Conservation (phyloP, 2,329 filamentous ascomycete species). For the Cordyceps cateniannulata region DNA sequence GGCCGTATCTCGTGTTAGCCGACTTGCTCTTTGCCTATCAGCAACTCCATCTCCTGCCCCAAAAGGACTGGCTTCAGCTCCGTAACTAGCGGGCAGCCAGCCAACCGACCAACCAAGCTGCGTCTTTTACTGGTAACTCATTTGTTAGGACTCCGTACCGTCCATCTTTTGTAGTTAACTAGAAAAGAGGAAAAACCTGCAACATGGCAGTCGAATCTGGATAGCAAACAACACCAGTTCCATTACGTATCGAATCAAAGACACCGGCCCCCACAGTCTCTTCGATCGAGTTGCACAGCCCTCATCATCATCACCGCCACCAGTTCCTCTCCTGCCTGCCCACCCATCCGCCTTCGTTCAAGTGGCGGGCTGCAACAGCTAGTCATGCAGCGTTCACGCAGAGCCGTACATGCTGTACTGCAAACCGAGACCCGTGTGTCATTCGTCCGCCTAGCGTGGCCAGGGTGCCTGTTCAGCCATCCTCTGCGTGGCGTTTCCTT, state of each 20-base stretch:
- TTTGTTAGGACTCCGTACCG: too few species aligned
- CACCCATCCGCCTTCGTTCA: too few species aligned
- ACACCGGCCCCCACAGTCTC: neutral
- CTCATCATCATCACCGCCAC: neutral
- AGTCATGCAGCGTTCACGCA: neutral
- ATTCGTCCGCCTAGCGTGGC: slow-evolving; percentile 1
- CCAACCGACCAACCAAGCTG: neutral
- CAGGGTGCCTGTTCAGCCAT: neutral
- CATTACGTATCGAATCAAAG: neutral
- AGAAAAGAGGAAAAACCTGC: too few species aligned
- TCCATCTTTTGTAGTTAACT: too few species aligned
- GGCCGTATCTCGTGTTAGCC: neutral
- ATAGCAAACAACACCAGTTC: neutral
- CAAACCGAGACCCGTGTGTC: neutral
- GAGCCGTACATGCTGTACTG: neutral
- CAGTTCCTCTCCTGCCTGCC: neutral
- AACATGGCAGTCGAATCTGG: too few species aligned
- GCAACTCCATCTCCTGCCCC: neutral
- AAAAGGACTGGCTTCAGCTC: neutral
- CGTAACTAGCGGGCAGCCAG: neutral
- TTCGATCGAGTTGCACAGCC: neutral
- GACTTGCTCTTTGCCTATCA: neutral
- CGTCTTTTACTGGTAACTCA: neutral
- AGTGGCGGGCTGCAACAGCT: neutral
- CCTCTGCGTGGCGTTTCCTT: neutral